Percentiles rank a stretch among this genome's conserved stretches.
phyloP scores from a whole-genome alignment of 352 stramenopile species.

The Globisporangium sylvaticum region DNA sequence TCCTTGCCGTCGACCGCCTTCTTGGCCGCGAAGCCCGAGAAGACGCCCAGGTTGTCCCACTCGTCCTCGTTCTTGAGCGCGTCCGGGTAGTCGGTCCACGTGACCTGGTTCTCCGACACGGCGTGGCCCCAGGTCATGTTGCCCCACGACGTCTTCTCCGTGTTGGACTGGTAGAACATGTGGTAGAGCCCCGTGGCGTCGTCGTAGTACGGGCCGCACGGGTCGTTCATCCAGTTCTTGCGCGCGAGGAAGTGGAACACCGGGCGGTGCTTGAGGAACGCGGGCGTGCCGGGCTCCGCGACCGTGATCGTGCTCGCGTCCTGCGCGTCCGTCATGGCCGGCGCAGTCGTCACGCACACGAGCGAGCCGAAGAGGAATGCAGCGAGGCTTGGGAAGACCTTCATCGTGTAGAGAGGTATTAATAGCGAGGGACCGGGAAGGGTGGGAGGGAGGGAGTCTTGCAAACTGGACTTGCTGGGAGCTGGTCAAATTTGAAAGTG shows the following conservation, averaged over 20 bases:
- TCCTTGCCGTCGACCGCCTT: conserved; percentile 61
- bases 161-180: conserved; percentile 81
- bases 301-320: conserved; percentile 20
- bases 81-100: conserved; percentile 62
- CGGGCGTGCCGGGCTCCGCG: conserved; percentile 27
- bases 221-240: conserved; percentile 85
- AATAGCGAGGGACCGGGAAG: background rate
- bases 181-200: conserved; percentile 56
- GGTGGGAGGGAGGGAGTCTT: background rate
- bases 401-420: conserved; percentile 13
- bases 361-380: conserved; percentile 16
- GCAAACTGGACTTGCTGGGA: conserved; percentile 1
- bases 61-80: conserved; percentile 51
- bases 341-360: conserved; percentile 2
- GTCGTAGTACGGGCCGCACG: conserved; percentile 73
- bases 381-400: conserved; percentile 23
- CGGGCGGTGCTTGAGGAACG: conserved; percentile 55
- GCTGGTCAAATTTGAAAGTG: conserved; percentile 10
- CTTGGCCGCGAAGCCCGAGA: conserved; percentile 59
- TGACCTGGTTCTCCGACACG: conserved; percentile 67
- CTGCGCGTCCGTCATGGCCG: background rate
- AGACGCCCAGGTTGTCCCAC: conserved; percentile 73
- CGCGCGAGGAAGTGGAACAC: conserved; percentile 58
- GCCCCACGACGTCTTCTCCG: conserved; percentile 48
- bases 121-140: conserved; percentile 82